Percentiles rank a stretch among this genome's conserved stretches.
phyloP scores from a whole-genome alignment of 2,329 filamentous ascomycete genomes.

The Sclerotinia subarctica region DNA sequence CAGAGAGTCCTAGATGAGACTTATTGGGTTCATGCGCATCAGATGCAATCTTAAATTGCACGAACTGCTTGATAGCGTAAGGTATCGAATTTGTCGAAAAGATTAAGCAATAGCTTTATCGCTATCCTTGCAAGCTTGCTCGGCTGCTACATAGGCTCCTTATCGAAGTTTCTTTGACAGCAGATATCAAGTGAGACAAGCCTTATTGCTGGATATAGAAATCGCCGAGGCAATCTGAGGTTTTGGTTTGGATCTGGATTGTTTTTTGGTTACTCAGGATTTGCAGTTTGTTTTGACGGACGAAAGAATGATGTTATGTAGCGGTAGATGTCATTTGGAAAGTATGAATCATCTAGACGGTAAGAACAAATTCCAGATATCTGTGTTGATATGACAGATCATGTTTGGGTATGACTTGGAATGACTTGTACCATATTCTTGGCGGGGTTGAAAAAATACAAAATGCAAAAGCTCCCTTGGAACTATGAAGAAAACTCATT shows the following conservation, averaged over 20 bases:
- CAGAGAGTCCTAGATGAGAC: neutral
- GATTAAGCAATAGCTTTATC: constrained; percentile 30
- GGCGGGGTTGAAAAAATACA: constrained; percentile 16
- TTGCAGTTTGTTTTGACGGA: constrained; percentile 14
- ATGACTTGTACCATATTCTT: constrained; percentile 10
- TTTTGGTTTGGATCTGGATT: neutral
- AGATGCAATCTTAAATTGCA: constrained; percentile 7
- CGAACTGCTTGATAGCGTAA: constrained; percentile 17
- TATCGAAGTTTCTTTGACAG: constrained; percentile 20
- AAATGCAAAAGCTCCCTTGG: neutral
- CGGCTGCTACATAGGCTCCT: constrained; percentile 26
- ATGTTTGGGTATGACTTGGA: constrained; percentile 19
- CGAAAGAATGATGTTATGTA: neutral
- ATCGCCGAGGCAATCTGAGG: constrained; percentile 7
- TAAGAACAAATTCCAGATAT: constrained; percentile 10
- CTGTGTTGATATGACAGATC: constrained; percentile 13
- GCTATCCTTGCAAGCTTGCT: constrained; percentile 31
- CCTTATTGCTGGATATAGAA: constrained; percentile 8
- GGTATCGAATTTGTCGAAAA: constrained; percentile 19
- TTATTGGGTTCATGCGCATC: constrained; percentile 9
- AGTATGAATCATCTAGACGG: constrained; percentile 17
- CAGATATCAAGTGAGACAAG: constrained; percentile 17
- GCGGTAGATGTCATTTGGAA: constrained; percentile 15
- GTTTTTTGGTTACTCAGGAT: neutral
- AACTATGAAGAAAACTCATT: neutral